phyloP scores from a whole-genome alignment of 2,329 filamentous ascomycete species.

The Fusarium mangiferae region DNA sequence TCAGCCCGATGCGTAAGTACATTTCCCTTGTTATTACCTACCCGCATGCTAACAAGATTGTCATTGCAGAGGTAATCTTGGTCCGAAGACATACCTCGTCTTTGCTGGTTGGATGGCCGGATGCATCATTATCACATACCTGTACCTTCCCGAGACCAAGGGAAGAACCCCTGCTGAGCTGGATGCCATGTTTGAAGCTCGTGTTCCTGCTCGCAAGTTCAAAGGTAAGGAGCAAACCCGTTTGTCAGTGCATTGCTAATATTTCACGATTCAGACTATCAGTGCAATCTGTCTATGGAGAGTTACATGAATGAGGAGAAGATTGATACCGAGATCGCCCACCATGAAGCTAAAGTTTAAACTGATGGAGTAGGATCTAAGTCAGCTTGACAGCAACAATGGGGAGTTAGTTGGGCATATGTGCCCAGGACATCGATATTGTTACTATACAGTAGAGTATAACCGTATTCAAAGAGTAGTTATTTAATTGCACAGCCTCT shows the following conservation, averaged over 20 bases:
- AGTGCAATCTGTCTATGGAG: background rate
- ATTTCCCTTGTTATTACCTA: background rate
- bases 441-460: rapidly evolving
- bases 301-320: conserved; percentile 1
- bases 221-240: rapidly evolving
- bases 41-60: background rate
- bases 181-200: background rate
- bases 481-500: background rate
- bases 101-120: background rate
- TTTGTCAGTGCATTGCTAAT: background rate
- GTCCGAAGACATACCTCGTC: background rate
- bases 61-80: background rate
- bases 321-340: background rate
- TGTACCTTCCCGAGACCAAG: background rate
- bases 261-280: background rate
- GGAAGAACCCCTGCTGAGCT: background rate
- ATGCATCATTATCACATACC: background rate
- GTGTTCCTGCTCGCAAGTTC: background rate
- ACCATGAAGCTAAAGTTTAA: background rate
- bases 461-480: background rate
- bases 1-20: background rate
- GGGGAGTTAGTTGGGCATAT: rapidly evolving
- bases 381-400: rapidly evolving
- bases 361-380: rapidly evolving
- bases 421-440: rapidly evolving